Evolutionary conservation across 257 asterid species (phyloP), one percentile per base, ranked within the genome.

Genomic region (Primulina eburnea): DNA sequence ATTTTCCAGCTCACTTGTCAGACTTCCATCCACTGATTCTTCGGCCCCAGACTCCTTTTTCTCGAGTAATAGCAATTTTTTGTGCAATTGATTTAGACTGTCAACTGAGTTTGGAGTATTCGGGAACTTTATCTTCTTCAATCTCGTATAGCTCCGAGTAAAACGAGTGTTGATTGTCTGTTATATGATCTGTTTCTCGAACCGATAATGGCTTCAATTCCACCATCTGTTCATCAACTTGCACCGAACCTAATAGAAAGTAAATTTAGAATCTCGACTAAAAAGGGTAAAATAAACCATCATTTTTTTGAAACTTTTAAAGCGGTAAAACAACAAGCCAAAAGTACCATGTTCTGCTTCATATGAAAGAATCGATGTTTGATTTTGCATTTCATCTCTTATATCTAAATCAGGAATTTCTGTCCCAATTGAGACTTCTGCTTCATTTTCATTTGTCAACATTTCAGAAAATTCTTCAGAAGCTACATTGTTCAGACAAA

Each of bases 381-480:
- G 77, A 64, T 65, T 76, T 74, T 81, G 88, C 63, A 86, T 53
- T 72, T 88, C 96, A 71, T 85, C 92, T 65, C 87, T 73, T 58
- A 81, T 72, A 73, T 92, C 88, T 76, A 92, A 75, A 82, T 88
- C 97, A 38, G 97, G 99, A 81, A 95, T 95, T 72, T 92, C 98
- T 32, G 96, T 92, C 68, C 97, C 99, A 71, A 92, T 92, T 52
- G 92, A 95, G 80, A 92, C 96, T 69, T 92, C 95, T 73, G 90
- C 86, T 79, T 89, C 99, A 73, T 84, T 85, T 83, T 86, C 97
- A 77, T 76, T 78, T 73, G 71, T 77, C 35, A n/a, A 83, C 65
- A 61, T 65, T 77, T 73, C 82, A 75, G 81, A 66, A 70, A 30
- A 77, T 77, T 80, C 96, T 80, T 83, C 98, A 72, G 81, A 67